These are phyloP conservation scores for Dianthus caryophyllus DNA, from an alignment of 148 eudicot genomes.

Conservation along the genomic window DNA sequence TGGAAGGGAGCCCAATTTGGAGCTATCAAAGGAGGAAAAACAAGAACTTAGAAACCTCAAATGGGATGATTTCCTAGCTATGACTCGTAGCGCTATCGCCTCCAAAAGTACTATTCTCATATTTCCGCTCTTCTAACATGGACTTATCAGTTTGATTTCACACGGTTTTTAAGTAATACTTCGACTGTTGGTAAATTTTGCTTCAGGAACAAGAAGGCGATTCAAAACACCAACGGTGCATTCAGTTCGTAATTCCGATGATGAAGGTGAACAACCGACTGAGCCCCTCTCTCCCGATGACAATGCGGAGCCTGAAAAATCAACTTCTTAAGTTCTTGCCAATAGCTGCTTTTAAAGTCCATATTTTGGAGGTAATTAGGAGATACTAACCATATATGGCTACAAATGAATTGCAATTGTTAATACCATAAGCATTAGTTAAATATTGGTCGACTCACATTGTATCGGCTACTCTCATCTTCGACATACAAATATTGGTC, in stretches of 20 bases:
- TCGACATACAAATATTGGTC: no score
- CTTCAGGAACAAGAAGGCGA: constrained; percentile 39
- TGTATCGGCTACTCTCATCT: background rate
- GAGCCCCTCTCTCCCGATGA: constrained; percentile 40
- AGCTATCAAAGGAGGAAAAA: constrained; percentile 71
- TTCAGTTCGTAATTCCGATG: constrained; percentile 26
- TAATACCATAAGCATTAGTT: background rate
- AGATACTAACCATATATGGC: background rate
- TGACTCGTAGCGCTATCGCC: constrained; percentile 62
- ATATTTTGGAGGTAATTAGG: background rate
- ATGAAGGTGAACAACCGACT: constrained; percentile 39
- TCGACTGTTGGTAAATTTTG: background rate
- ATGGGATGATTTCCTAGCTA: constrained; percentile 76
- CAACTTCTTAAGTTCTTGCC: constrained; percentile 23
- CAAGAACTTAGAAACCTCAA: constrained; percentile 53
- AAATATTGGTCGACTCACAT: background rate
- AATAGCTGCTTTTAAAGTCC: background rate
- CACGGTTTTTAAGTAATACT: background rate
- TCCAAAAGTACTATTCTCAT: constrained; percentile 51
- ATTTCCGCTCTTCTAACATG: background rate
- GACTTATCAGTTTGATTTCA: no score
- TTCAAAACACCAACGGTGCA: constrained; percentile 21
- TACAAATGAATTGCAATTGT: background rate
- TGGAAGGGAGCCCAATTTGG: constrained; percentile 84
- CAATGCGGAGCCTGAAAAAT: constrained; percentile 34